Conservation (phyloP, 441 rosid genomes). For the Eruca vesicaria region DNA sequence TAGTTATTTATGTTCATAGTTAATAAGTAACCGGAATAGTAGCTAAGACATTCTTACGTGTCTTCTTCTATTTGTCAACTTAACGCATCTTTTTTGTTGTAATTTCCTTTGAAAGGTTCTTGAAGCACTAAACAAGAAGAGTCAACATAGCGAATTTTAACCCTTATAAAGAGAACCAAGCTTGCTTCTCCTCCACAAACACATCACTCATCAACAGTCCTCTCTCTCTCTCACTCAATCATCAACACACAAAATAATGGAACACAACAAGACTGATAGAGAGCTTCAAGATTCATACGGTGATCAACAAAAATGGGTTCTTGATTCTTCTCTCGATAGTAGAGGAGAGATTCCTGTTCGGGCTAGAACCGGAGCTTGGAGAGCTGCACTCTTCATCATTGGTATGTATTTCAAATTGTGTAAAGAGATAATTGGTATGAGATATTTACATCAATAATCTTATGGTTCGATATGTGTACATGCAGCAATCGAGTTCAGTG, state of each 20-base stretch:
- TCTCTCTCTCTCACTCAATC: not conserved
- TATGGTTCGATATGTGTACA: constrained; percentile 42
- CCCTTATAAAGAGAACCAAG: constrained; percentile 32
- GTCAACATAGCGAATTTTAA: constrained; percentile 29
- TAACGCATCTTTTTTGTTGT: constrained; percentile 9
- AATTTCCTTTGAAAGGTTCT: not conserved
- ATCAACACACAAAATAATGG: constrained; percentile 21
- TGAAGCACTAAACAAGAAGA: constrained; percentile 27
- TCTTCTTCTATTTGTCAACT: constrained; percentile 7
- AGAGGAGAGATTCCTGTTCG: constrained; percentile 71
- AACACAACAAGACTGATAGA: constrained; percentile 23
- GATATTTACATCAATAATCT: not conserved
- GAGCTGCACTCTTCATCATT: constrained; percentile 81
- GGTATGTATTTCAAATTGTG: constrained; percentile 43
- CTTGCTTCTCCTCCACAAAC: constrained; percentile 32
- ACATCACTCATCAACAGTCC: constrained; percentile 8
- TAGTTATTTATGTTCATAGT: not conserved
- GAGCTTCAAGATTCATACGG: constrained; percentile 24
- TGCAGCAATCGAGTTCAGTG: constrained; percentile 84
- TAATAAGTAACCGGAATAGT: not conserved
- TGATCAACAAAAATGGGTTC: constrained; percentile 69
- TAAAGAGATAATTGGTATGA: not conserved
- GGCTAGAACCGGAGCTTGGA: constrained; percentile 81
- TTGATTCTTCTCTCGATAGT: constrained; percentile 77
- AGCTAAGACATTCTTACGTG: constrained; percentile 1